phyloP scores from a whole-genome alignment of 441 rosid genomes.

The Croton laevigatus region DNA sequence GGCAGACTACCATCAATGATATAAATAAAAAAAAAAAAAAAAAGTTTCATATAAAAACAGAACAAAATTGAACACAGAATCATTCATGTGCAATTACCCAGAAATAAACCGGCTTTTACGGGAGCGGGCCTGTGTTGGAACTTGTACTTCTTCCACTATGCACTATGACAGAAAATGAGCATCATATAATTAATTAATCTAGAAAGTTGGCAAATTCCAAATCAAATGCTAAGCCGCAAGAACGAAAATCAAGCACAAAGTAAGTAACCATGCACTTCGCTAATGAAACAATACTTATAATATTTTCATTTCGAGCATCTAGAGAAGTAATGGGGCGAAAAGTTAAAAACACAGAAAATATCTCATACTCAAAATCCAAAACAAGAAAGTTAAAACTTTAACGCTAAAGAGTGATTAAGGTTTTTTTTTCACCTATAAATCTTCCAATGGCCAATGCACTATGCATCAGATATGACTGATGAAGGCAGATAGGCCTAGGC shows the following conservation, averaged over 20 bases:
- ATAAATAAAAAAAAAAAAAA: slow-evolving; percentile 21
- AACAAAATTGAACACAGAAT: neutral
- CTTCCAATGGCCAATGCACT: too few species aligned
- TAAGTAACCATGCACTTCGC: too few species aligned
- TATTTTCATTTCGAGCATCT: too few species aligned
- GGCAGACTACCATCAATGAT: neutral
- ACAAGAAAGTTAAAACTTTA: too few species aligned
- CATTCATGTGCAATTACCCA: slow-evolving; percentile 53
- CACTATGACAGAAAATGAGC: slow-evolving; percentile 51
- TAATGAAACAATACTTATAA: too few species aligned
- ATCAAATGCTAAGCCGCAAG: neutral
- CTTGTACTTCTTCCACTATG: slow-evolving; percentile 98
- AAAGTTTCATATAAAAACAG: neutral
- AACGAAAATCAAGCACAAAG: neutral
- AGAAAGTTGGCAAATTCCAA: neutral
- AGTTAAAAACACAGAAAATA: too few species aligned
- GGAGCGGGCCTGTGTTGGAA: slow-evolving; percentile 93
- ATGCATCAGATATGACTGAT: too few species aligned
- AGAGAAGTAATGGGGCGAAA: too few species aligned
- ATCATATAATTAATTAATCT: slow-evolving; percentile 10
- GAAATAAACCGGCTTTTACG: slow-evolving; percentile 97
- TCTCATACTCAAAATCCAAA: too few species aligned
- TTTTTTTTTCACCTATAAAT: too few species aligned
- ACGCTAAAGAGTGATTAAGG: too few species aligned
- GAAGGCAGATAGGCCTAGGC: too few species aligned